A percentile compares a stretch with the other conserved stretches of the same genome.
phyloP scores from a whole-genome alignment of 83 land plant species.

The Picea abies region DNA sequence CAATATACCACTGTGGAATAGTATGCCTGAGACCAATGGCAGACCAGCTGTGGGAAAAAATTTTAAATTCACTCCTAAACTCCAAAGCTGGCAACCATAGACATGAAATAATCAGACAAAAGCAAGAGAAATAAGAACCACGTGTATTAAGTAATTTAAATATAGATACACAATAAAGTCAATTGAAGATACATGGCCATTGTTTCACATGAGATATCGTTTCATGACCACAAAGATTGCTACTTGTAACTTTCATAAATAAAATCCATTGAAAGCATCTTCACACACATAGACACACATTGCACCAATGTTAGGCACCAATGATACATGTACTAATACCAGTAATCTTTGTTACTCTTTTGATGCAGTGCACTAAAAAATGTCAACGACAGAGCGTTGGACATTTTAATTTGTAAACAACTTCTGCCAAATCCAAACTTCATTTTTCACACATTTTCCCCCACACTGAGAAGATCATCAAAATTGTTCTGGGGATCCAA shows the following conservation, averaged over 20 bases:
- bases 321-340: too few relatives aligned
- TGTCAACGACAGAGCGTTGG: not conserved
- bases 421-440: not conserved
- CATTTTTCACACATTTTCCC: too few relatives aligned
- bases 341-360: not conserved
- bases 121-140: not conserved
- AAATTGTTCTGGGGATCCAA: not conserved
- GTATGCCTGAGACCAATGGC: slow-evolving; percentile 46
- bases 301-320: too few relatives aligned
- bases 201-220: not conserved
- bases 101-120: not conserved
- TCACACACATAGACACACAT: too few relatives aligned
- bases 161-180: not conserved
- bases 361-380: not conserved
- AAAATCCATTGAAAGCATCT: not conserved
- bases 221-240: not conserved
- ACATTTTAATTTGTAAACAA: not conserved
- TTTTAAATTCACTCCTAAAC: slow-evolving; percentile 61
- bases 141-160: too few relatives aligned
- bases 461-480: not conserved
- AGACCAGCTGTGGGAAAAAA: slow-evolving; percentile 50
- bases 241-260: not conserved
- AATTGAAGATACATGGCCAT: not conserved
- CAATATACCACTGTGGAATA: slow-evolving; percentile 65
- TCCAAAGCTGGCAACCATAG: slow-evolving; percentile 37